Conservation (phyloP, 2,329 filamentous ascomycete species). For the Diplocarpon mali region DNA sequence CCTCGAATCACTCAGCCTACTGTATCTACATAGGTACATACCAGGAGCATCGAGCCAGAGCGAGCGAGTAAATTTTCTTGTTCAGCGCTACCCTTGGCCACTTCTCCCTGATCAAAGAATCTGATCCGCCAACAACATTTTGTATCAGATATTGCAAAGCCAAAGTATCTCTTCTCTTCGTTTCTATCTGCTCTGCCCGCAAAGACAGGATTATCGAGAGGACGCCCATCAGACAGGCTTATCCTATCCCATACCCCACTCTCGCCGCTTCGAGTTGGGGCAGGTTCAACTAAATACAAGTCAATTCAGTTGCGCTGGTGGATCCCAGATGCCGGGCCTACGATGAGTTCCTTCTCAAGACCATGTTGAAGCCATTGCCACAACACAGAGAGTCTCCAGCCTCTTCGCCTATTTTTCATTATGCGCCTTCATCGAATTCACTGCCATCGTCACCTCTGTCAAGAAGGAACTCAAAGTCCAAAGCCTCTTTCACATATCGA, state of each 20-base stretch:
- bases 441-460: constrained; percentile 19
- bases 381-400: constrained; percentile 21
- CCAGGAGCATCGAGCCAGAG: background rate
- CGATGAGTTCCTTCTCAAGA: constrained; percentile 18
- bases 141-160: no score
- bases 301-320: background rate
- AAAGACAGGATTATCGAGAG: background rate
- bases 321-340: constrained; percentile 3
- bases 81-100: background rate
- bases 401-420: constrained; percentile 22
- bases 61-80: constrained; percentile 1
- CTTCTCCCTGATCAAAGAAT: background rate
- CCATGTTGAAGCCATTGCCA: constrained; percentile 24
- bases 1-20: background rate
- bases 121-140: no score
- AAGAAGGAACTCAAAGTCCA: constrained; percentile 15
- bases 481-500: constrained; percentile 9
- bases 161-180: no score
- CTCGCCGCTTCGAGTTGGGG: background rate
- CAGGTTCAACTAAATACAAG: background rate
- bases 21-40: background rate
- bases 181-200: background rate
- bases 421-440: constrained; percentile 21
- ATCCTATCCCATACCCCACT: constrained; percentile 1
- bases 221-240: background rate